Base-by-base conservation (phyloP, 768 basidiomycete genomes). In the Imleria badia region DNA sequence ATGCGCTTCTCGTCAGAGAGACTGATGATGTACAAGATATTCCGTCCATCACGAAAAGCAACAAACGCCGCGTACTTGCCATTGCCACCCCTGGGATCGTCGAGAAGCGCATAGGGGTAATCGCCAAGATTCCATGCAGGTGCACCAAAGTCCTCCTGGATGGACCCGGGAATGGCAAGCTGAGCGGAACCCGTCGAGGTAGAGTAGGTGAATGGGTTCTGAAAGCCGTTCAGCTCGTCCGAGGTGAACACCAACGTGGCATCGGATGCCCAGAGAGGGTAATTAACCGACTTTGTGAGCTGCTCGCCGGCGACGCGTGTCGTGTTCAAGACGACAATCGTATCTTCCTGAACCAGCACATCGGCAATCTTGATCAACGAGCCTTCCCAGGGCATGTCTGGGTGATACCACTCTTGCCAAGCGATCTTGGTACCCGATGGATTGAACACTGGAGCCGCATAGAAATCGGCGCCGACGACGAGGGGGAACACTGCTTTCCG, bases 341-440 rank as follows among this genome's bases (percentile, higher is more conserved):
- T 68, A 23, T 69, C 67, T 17, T 48, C 44, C 36, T 68, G 58
- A 11, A 65, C 29, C 5, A 67, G 39, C 33, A 85, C 72, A n/a
- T 80, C 72, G 0, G 80, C 86, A 33, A 84, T 61, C 64, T 77
- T 73, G 54, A 89, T 73, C 60, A 80, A 71, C 1, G 78, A 73
- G 4, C 83, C 85, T 60, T 87, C 81, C 86, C 87, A 91, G 14
- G 88, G 82, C 84, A 86, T 84, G 55, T 84, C 78, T 0, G 85
- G 85, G 47, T 86, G 86, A 56, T 68, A 77, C 89, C 87, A 89
- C 56, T 85, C 76, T 39, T 82, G 73, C 83, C 84, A 91, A 1
- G 77, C 78, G 17, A 90, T 60, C 48, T 73, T 75, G 34, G 67
- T 72, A 1, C 86, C 88, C 56, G 84, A 78, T 0, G 83, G 79